Conservation (phyloP, 352 stramenopile species). For the Aphanomyces cochlioides region DNA sequence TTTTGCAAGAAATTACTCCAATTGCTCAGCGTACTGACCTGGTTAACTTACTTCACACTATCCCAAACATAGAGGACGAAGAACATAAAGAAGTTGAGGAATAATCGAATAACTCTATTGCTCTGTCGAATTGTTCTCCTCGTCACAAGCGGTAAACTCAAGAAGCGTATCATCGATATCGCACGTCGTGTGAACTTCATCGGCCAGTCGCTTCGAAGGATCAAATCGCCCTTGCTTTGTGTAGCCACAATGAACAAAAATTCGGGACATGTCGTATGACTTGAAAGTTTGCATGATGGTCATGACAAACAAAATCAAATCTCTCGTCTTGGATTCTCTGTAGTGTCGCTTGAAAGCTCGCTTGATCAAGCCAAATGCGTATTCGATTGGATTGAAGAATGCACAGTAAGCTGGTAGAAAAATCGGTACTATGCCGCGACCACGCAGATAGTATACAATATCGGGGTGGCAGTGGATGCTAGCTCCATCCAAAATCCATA, state of each 20-base stretch:
- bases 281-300: slow-evolving; percentile 1
- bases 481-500: slow-evolving; percentile 39
- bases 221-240: not conserved
- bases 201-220: not conserved
- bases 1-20: slow-evolving; percentile 22
- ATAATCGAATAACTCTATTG: too few species aligned
- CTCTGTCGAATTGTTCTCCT: not conserved
- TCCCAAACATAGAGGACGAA: slow-evolving; percentile 29
- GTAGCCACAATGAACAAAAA: slow-evolving; percentile 31
- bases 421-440: slow-evolving; percentile 31
- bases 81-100: slow-evolving; percentile 23
- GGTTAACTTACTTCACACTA: not conserved
- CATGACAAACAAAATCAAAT: not conserved
- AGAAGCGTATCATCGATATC: slow-evolving; percentile 14
- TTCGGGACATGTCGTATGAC: slow-evolving; percentile 27
- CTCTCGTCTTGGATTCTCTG: not conserved
- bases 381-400: slow-evolving; percentile 42
- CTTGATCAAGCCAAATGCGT: slow-evolving; percentile 32
- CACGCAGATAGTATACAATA: slow-evolving; percentile 39
- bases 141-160: not conserved
- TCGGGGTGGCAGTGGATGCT: slow-evolving; percentile 35
- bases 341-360: not conserved
- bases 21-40: slow-evolving; percentile 18
- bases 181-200: not conserved
- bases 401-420: slow-evolving; percentile 36